Evolutionary conservation across 768 basidiomycete genomes (phyloP).

Genomic region (Leccinum imitatum): DNA sequence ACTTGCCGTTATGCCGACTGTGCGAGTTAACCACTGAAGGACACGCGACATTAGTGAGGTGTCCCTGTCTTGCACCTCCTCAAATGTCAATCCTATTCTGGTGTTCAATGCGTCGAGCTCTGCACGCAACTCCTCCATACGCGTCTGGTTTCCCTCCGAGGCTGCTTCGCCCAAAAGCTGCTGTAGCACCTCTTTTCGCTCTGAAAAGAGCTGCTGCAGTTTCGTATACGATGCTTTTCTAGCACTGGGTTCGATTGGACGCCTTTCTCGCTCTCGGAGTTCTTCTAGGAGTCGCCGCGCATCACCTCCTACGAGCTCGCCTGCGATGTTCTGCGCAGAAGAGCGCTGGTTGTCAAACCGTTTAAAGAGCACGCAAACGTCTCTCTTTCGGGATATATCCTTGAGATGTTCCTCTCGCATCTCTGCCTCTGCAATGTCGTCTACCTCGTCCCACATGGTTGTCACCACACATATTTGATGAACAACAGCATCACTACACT

Average conservation of each 20-base stretch:
- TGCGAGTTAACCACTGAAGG: conserved; percentile 9
- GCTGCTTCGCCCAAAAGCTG: background rate
- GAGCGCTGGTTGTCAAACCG: conserved; percentile 5
- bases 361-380: background rate
- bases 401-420: conserved; percentile 1
- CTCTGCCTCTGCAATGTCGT: background rate
- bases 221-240: background rate
- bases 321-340: conserved; percentile 3
- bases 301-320: background rate
- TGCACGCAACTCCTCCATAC: background rate
- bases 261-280: background rate
- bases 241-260: background rate
- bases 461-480: conserved; percentile 8
- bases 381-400: background rate
- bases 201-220: conserved; percentile 3
- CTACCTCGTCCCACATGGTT: conserved; percentile 12
- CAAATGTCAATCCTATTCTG: background rate
- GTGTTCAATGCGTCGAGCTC: conserved; percentile 3
- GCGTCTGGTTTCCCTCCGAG: background rate
- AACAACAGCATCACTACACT: background rate
- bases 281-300: conserved; percentile 1
- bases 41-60: background rate
- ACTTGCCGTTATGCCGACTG: background rate
- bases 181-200: background rate
- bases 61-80: conserved; percentile 3